Conservation (phyloP, 2,329 filamentous ascomycete genomes). For the Zasmidium cellare region DNA sequence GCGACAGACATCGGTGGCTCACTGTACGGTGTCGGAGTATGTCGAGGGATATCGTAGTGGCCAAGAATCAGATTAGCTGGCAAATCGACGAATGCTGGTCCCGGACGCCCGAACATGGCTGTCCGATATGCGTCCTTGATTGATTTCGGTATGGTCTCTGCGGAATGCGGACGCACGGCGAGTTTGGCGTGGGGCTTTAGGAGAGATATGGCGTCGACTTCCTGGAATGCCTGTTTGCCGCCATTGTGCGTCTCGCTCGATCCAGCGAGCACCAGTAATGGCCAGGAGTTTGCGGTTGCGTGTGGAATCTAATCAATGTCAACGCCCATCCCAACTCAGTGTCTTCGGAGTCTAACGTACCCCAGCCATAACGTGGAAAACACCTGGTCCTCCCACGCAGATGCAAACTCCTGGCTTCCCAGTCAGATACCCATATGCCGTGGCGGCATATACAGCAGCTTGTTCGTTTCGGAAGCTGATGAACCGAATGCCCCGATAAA, state of each 20-base stretch:
- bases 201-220: constrained; percentile 56
- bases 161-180: constrained; percentile 46
- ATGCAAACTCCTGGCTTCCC: constrained; percentile 58
- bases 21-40: constrained; percentile 16
- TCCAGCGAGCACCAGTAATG: constrained; percentile 56
- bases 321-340: background rate
- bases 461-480: constrained; percentile 62
- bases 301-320: constrained; percentile 24
- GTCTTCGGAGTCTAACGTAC: constrained; percentile 35
- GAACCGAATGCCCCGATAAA: constrained; percentile 58
- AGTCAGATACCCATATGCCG: constrained; percentile 59
- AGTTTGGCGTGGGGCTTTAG: constrained; percentile 56
- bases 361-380: constrained; percentile 59
- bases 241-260: constrained; percentile 54
- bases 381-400: constrained; percentile 60
- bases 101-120: constrained; percentile 7
- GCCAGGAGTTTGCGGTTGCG: constrained; percentile 55
- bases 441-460: constrained; percentile 59
- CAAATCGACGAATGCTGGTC: constrained; percentile 8
- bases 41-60: constrained; percentile 24
- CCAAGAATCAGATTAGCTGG: constrained; percentile 44
- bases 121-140: constrained; percentile 46
- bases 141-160: constrained; percentile 48
- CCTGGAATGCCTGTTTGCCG: constrained; percentile 58
- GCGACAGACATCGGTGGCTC: constrained; percentile 46